Base-by-base conservation (phyloP, 1,284 basidiomycete species). In the Ceratobasidium theobromae region DNA sequence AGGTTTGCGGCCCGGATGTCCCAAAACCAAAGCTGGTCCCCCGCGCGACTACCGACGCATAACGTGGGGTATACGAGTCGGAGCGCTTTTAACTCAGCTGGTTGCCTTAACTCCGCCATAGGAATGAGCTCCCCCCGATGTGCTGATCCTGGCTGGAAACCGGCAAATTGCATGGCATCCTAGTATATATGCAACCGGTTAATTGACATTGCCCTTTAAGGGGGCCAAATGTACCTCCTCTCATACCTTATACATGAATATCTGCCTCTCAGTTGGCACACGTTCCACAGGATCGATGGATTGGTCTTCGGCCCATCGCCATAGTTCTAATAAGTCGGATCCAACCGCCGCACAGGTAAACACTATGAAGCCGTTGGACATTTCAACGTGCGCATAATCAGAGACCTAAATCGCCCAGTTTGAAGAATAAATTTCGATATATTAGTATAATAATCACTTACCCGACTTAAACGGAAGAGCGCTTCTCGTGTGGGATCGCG, bases 231-330 rank as follows among this genome's bases (percentile, higher is more conserved):
- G 18, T 11, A 27, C 27, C 11, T 8, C 21, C 11, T 11, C 5
- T 23, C 16, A 48, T 45, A 65, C 60, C 35, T 53, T 27, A 41
- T 65, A 65, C 18, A 41, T 4, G 8, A 5, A n/a, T 33, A 45
- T 16, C 30, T 65, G 60, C n/a, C 38, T n/a, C n/a, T 9, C 23
- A 18, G 51, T 51, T 21, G 60, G 60, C 12, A 9, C 21, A 25
- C 60, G 28, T 18, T 53, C 38, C n/a, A 65, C 33, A 6, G 60
- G 60, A 18, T 53, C 28, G n/a, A n/a, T 14, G 1, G 32, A 21
- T 18, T 65, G 60, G 28, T 65, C 60, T 18, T 53, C 49, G 1
- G 60, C 60, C 60, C 60, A 65, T 8, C 60, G 48, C 60, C 60
- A 65, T 18, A 65, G 49, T 40, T 65, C 60, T 4, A 65, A 16